phyloP scores from a whole-genome alignment of 1,284 basidiomycete species.

The Xerocomus tenax region DNA sequence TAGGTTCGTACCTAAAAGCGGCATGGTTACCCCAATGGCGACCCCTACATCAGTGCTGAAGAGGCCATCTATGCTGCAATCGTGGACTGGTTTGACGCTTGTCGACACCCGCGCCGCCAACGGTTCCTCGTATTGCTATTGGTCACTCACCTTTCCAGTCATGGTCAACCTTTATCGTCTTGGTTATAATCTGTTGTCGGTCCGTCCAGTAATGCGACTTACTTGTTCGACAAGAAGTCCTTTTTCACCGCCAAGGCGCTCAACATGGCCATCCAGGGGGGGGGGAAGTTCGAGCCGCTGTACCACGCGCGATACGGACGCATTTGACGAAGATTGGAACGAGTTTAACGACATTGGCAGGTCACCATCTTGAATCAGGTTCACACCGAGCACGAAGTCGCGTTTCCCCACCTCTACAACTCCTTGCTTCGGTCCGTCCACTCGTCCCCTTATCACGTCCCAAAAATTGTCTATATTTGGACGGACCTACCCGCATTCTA shows the following conservation, averaged over 20 bases:
- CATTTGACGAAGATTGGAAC: slow-evolving; percentile 99
- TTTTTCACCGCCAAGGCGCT: slow-evolving; percentile 98
- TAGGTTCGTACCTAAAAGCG: no score
- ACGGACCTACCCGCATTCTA: slow-evolving; percentile 99
- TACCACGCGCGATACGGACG: slow-evolving; percentile 94
- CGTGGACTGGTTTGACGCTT: slow-evolving; percentile 93
- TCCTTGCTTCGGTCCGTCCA: slow-evolving; percentile 92
- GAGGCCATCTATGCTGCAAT: no score
- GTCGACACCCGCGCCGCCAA: slow-evolving; percentile 84
- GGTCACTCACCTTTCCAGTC: slow-evolving; percentile 85
- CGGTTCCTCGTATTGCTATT: slow-evolving; percentile 88
- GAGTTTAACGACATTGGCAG: slow-evolving; percentile 99
- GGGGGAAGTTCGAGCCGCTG: slow-evolving; percentile 94
- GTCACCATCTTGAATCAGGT: slow-evolving; percentile 99
- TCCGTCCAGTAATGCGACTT: slow-evolving; percentile 84
- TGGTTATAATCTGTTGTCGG: slow-evolving; percentile 86
- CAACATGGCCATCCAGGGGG: slow-evolving; percentile 97
- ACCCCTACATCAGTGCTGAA: no score
- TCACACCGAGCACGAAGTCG: slow-evolving; percentile 97
- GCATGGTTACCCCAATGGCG: no score
- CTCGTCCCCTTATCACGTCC: slow-evolving; percentile 86
- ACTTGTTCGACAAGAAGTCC: slow-evolving; percentile 94
- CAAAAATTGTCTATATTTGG: slow-evolving; percentile 97
- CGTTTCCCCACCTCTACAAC: slow-evolving; percentile 98
- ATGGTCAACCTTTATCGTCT: slow-evolving; percentile 97